phyloP scores from a whole-genome alignment of 768 basidiomycete species.

The Mycena polygramma region DNA sequence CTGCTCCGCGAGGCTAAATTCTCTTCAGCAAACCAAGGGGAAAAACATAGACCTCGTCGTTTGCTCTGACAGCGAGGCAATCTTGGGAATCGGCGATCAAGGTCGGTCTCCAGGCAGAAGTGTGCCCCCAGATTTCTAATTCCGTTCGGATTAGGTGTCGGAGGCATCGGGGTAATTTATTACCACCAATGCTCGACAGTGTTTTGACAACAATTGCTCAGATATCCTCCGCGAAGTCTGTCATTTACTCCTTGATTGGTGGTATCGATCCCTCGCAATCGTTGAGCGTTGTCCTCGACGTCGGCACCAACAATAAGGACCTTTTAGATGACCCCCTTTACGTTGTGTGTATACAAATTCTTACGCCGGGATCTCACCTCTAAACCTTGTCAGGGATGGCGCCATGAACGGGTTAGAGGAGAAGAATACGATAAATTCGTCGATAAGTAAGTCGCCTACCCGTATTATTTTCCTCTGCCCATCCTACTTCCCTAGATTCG shows the following conservation, averaged over 20 bases:
- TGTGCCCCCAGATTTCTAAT: neutral
- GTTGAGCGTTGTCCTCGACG: constrained; percentile 75
- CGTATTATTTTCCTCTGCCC: constrained; percentile 26
- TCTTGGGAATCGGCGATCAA: constrained; percentile 77
- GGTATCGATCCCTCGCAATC: constrained; percentile 74
- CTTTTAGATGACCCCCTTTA: constrained; percentile 76
- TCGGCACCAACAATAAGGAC: constrained; percentile 80
- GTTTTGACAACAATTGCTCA: constrained; percentile 38
- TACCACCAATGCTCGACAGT: neutral
- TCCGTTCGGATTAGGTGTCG: constrained; percentile 74
- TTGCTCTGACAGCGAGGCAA: constrained; percentile 88
- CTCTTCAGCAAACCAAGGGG: constrained; percentile 61
- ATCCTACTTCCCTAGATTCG: constrained; percentile 64
- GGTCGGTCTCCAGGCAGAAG: constrained; percentile 33
- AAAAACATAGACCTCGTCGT: constrained; percentile 83
- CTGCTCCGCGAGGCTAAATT: neutral
- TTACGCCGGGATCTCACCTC: neutral
- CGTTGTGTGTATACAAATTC: constrained; percentile 60
- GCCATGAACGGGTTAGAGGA: constrained; percentile 76
- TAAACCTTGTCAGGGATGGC: constrained; percentile 72
- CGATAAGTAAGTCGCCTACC: constrained; percentile 63
- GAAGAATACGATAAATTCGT: constrained; percentile 83
- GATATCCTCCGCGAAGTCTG: constrained; percentile 85
- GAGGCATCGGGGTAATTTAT: constrained; percentile 39
- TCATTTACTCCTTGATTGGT: constrained; percentile 78